phyloP scores from a whole-genome alignment of 2,329 filamentous ascomycete species.

The Colletotrichum sp. region DNA sequence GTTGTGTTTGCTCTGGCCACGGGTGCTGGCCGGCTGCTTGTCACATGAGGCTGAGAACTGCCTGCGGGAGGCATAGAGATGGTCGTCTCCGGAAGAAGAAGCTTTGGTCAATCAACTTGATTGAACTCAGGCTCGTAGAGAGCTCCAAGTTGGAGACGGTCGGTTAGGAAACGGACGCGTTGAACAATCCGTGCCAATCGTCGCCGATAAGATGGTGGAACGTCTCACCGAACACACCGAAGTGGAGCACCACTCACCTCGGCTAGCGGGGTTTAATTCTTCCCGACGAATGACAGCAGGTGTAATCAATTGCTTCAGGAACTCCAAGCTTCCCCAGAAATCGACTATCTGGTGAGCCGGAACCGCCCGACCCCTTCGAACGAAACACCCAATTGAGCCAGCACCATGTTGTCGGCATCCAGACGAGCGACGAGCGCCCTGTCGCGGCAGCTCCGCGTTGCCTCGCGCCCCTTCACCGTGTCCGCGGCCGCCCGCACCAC shows the following conservation, averaged over 20 bases:
- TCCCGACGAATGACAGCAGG: constrained; percentile 19
- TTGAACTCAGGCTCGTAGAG: background rate
- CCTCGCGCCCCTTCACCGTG: constrained; percentile 52
- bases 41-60: background rate
- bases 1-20: background rate
- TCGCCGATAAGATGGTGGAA: background rate
- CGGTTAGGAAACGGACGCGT: background rate
- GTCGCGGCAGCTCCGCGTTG: constrained; percentile 47
- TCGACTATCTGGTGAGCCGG: constrained; percentile 12
- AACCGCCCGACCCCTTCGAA: background rate
- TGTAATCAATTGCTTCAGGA: constrained; percentile 20
- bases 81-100: background rate
- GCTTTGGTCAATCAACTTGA: background rate
- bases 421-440: constrained; percentile 46
- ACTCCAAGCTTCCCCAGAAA: constrained; percentile 15
- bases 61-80: background rate
- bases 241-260: background rate
- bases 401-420: constrained; percentile 52
- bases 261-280: constrained; percentile 12
- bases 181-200: background rate
- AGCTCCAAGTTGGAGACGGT: background rate
- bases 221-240: background rate
- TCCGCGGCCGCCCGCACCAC: constrained; percentile 35
- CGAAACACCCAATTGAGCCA: constrained; percentile 10
- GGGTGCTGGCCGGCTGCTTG: background rate